Evolutionary conservation across 148 eudicot species (phyloP).

Genomic region (Rheum nobile): DNA sequence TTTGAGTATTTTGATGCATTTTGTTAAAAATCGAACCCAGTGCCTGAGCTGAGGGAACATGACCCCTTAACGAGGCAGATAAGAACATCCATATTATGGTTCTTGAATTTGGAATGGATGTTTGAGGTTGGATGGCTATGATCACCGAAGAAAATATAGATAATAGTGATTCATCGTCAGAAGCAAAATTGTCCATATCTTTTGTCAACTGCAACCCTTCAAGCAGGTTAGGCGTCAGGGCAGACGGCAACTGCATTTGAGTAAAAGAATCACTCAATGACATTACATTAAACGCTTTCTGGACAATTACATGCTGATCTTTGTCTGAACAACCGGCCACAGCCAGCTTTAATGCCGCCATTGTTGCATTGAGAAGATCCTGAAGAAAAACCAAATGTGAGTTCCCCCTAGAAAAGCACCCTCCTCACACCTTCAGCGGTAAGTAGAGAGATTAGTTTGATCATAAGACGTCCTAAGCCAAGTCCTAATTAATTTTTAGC

Average conservation of each 20-base stretch:
- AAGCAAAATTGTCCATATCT: conserved; percentile 20
- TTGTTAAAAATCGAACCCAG: conserved; percentile 87
- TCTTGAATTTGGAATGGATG: conserved; percentile 30
- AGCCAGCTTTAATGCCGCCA: conserved; percentile 55
- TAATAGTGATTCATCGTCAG: conserved; percentile 52
- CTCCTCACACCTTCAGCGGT: neutral
- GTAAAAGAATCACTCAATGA: conserved; percentile 26
- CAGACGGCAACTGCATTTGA: conserved; percentile 17
- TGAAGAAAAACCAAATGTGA: conserved; percentile 19
- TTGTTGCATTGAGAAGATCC: conserved; percentile 69
- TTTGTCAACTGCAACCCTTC: conserved; percentile 24
- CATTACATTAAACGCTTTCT: conserved; percentile 48
- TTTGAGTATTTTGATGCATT: conserved; percentile 29
- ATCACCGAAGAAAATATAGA: conserved; percentile 75
- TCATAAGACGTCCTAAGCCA: neutral
- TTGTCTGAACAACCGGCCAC: conserved; percentile 55
- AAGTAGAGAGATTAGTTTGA: neutral
- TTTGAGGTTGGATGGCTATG: conserved; percentile 65
- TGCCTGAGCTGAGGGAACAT: conserved; percentile 84
- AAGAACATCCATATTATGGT: conserved; percentile 32
- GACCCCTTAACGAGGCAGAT: conserved; percentile 39
- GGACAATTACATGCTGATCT: conserved; percentile 40
- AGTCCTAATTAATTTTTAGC: neutral
- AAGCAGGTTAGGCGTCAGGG: conserved; percentile 15
- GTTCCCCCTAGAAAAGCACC: conserved; percentile 1